Percentiles rank a stretch among this genome's conserved stretches.
Conservation (phyloP, 2,329 filamentous ascomycete genomes). For the Myriosclerotinia curreyana region DNA sequence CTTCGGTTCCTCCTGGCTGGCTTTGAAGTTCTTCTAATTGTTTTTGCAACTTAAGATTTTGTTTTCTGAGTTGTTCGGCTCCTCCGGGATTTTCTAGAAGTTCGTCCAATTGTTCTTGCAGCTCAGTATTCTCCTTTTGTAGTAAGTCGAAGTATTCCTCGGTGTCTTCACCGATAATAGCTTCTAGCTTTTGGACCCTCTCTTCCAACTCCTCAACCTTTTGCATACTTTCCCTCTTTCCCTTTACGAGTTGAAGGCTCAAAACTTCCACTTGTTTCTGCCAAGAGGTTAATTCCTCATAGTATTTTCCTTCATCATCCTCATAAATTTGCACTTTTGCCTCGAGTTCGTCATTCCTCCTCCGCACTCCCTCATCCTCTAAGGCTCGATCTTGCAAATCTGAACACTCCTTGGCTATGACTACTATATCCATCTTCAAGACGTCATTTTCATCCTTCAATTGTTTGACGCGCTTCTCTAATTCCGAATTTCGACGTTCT, state of each 20-base stretch:
- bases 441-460: neutral
- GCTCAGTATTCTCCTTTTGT: neutral
- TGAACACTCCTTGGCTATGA: too few relatives aligned
- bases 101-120: neutral
- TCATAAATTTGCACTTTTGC: neutral
- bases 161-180: neutral
- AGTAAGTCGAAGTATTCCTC: neutral
- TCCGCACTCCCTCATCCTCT: too few relatives aligned
- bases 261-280: neutral
- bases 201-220: neutral
- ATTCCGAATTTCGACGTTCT: too few relatives aligned
- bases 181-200: neutral
- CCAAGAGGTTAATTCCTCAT: neutral
- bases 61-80: neutral
- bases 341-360: neutral
- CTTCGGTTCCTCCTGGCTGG: neutral
- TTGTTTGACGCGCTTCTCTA: neutral
- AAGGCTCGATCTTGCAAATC: too few relatives aligned
- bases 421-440: too few relatives aligned
- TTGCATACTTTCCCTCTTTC: neutral
- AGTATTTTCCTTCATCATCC: neutral
- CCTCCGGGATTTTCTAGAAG: neutral
- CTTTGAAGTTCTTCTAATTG: neutral
- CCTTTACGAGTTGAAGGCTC: neutral
- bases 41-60: neutral